These are phyloP conservation scores for Hypoxylon subgilvum DNA, from an alignment of 495 filamentous ascomycete species.

Conservation along the genomic window DNA sequence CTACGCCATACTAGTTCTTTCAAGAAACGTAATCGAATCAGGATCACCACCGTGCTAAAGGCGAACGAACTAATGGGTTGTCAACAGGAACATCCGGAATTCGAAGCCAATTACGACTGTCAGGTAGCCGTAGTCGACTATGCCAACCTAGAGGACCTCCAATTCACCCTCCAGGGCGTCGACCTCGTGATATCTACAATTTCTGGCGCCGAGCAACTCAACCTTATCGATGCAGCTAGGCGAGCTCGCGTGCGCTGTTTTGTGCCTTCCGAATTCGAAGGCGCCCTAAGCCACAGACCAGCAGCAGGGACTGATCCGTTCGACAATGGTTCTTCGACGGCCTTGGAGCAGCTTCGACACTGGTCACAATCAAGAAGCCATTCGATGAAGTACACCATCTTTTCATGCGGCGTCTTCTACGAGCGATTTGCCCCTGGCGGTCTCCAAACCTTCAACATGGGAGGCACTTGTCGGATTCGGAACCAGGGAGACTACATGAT, in stretches of 20 bases:
- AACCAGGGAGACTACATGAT: constrained; percentile 69
- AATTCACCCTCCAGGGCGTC: constrained; percentile 68
- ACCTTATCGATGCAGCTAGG: constrained; percentile 74
- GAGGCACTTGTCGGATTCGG: constrained; percentile 51
- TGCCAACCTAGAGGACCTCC: constrained; percentile 58
- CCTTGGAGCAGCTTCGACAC: constrained; percentile 62
- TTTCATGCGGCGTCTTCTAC: constrained; percentile 77
- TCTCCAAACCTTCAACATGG: constrained; percentile 60
- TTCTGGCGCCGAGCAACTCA: constrained; percentile 66
- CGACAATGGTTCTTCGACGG: constrained; percentile 53
- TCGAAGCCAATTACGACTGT: constrained; percentile 55
- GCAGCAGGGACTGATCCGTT: constrained; percentile 60
- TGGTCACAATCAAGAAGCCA: constrained; percentile 49
- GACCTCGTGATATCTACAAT: constrained; percentile 79
- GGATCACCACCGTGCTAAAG: constrained; percentile 13
- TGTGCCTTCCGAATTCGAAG: constrained; percentile 79
- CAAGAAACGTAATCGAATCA: constrained; percentile 58
- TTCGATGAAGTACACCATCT: constrained; percentile 67
- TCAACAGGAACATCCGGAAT: constrained; percentile 48
- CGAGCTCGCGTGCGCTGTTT: constrained; percentile 68
- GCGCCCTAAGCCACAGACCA: constrained; percentile 53
- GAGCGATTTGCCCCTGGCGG: constrained; percentile 73
- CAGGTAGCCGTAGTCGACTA: constrained; percentile 72
- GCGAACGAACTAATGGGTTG: constrained; percentile 34
- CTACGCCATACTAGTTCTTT: constrained; percentile 72